Conservation (phyloP, 1,139 yeast species). For the Schizosaccharomyces versatilis region DNA sequence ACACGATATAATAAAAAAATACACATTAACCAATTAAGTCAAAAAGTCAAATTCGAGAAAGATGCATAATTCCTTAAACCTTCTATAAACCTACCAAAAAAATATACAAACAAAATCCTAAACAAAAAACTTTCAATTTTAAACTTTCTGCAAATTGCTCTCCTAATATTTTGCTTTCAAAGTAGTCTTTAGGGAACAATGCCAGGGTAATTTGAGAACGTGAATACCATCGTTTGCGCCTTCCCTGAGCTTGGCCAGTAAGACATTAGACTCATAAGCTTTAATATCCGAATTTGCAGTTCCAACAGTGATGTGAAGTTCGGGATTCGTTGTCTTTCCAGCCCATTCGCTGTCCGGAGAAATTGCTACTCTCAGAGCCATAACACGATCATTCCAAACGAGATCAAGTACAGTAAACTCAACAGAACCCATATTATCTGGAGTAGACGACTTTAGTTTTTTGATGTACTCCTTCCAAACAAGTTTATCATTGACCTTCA, state of each 20-base stretch:
- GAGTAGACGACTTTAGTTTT: constrained; percentile 11
- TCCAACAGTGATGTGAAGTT: constrained; percentile 61
- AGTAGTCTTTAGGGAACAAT: too few relatives aligned
- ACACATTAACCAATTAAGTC: too few relatives aligned
- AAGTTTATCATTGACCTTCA: constrained; percentile 10
- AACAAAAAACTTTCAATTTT: too few relatives aligned
- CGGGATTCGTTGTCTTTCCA: not conserved
- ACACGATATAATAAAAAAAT: too few relatives aligned
- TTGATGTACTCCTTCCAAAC: constrained; percentile 17
- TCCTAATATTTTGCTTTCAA: too few relatives aligned
- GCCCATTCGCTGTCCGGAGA: constrained; percentile 23
- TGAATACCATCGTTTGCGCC: too few relatives aligned
- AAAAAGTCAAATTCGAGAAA: too few relatives aligned
- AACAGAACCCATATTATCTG: constrained; percentile 20
- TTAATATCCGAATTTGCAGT: constrained; percentile 27
- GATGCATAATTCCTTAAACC: too few relatives aligned
- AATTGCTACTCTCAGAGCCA: constrained; percentile 35
- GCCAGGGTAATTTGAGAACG: too few relatives aligned
- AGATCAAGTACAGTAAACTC: constrained; percentile 26
- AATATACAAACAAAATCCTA: too few relatives aligned
- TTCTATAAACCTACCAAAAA: too few relatives aligned
- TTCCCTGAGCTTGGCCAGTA: constrained; percentile 17
- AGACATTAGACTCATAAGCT: constrained; percentile 30
- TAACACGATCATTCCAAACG: constrained; percentile 31
- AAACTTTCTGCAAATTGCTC: too few relatives aligned